Conservation (phyloP, 1,139 yeast genomes). For the Diutina catenulata region DNA sequence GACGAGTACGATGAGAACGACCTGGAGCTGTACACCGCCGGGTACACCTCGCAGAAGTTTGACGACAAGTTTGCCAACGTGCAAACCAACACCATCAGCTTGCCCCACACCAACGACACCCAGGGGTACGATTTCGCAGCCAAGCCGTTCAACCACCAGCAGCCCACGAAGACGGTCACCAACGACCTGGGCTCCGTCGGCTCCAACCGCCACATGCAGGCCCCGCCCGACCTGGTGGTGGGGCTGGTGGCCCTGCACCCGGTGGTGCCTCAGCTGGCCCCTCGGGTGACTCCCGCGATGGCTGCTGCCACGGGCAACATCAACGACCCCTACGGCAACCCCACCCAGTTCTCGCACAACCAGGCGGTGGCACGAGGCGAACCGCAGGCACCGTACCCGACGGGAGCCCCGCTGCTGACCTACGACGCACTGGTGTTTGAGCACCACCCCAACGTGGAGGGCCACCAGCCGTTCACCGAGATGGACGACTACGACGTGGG, state of each 20-base stretch:
- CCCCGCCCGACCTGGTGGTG: constrained; percentile 4
- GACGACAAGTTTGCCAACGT: constrained; percentile 3
- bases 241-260: background rate
- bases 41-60: background rate
- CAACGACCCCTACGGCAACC: background rate
- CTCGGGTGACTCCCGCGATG: background rate
- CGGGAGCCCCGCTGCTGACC: background rate
- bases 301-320: background rate
- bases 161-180: background rate
- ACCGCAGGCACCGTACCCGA: background rate
- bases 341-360: constrained; percentile 7
- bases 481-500: constrained; percentile 19
- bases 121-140: background rate
- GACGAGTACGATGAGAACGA: constrained; percentile 8
- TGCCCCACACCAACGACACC: background rate
- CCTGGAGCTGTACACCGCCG: background rate
- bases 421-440: constrained; percentile 20
- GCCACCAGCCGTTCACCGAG: constrained; percentile 37
- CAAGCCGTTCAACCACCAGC: background rate
- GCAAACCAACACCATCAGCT: background rate
- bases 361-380: constrained; percentile 19
- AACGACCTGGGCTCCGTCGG: no score
- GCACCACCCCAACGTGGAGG: constrained; percentile 36
- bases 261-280: constrained; percentile 2
- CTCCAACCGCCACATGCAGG: background rate